Percentiles rank a stretch among this genome's conserved stretches.
Conservation (phyloP, 306 rosid genomes). For the Gillenia trifoliata region DNA sequence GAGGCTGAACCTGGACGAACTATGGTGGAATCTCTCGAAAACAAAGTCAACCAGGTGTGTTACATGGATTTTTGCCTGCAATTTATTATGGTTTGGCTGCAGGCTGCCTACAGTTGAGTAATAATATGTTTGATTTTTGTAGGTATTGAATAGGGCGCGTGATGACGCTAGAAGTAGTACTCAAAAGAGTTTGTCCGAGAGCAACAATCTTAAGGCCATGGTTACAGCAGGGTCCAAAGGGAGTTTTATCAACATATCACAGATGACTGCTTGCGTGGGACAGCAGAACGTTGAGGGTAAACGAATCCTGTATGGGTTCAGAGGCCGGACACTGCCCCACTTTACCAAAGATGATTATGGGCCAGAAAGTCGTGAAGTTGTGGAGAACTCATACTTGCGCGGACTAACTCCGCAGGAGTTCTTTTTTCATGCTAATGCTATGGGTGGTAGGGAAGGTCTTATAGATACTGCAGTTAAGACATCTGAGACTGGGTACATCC, state of each 20-base stretch:
- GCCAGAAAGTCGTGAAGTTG: conserved; percentile 99
- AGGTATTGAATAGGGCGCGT: conserved; percentile 90
- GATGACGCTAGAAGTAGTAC: conserved; percentile 98
- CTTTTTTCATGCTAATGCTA: conserved; percentile 97
- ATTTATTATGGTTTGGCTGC: neutral
- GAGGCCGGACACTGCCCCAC: conserved; percentile 90
- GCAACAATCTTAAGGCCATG: conserved; percentile 95
- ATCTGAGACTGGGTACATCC: conserved; percentile 96
- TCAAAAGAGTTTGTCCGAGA: conserved; percentile 85
- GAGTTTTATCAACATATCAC: conserved; percentile 94
- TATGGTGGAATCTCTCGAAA: conserved; percentile 96
- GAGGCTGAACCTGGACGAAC: conserved; percentile 97
- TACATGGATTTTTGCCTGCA: conserved; percentile 10
- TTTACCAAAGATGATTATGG: conserved; percentile 90
- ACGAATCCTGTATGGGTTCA: conserved; percentile 91
- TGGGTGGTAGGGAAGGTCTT: conserved; percentile 99
- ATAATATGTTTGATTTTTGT: conserved; percentile 9
- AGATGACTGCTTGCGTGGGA: conserved; percentile 99
- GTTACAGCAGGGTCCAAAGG: conserved; percentile 99
- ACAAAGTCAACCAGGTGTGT: conserved; percentile 90
- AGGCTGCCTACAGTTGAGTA: conserved; percentile 2
- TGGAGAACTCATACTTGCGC: conserved; percentile 88
- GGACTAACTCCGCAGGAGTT: conserved; percentile 97
- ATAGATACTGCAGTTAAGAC: conserved; percentile 98
- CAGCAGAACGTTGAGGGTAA: conserved; percentile 99